Evolutionary conservation across 768 basidiomycete species (phyloP), one percentile per base, ranked within the genome.

Genomic region (Tylopilus felleus): DNA sequence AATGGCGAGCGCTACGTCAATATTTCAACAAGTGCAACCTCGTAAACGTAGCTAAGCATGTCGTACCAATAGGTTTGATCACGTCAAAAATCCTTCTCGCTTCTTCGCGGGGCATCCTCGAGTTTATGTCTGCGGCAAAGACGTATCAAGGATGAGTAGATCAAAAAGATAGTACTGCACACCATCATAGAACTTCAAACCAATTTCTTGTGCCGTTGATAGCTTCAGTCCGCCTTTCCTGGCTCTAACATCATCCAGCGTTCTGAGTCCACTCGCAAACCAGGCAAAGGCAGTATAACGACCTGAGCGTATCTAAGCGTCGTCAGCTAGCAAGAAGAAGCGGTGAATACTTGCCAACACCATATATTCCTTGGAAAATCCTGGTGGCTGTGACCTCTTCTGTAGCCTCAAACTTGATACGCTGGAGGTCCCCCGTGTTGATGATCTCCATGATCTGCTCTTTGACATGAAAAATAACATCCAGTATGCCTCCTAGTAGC

Each of bases 21-120:
- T 4, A 36, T 44, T 40, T 59, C 25, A 43, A 39, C 23, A 19
- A 13, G 19, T 6, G 35, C 1, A 16, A 14, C 14, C 14, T 19
- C 14, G 31, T 33, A 6, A 16, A 45, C 16, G n/a, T 28, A 16
- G 10, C 47, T 39, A 28, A 13, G 16, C 17, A 3, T 13, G 21
- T 55, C 73, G 45, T 60, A 88, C 93, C 90, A 55, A 85, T 80
- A 3, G 79, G 78, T 65, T 83, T 82, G 55, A 97, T 89, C 25
- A 80, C 67, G 9, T 85, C 79, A 60, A 85, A 95, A 16, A 97
- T 82, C 14, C 74, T 77, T 50, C 77, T 76, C 7, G 89, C 92
- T 69, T 98, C 94, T 38, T 74, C 76, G 25, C 94, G 79, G 3
- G 93, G 90, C 79, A 98, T 97, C 21, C 94, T 82, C 47, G 75